phyloP scores from a whole-genome alignment of 2,329 filamentous ascomycete genomes.

The Bertia moriformis region DNA sequence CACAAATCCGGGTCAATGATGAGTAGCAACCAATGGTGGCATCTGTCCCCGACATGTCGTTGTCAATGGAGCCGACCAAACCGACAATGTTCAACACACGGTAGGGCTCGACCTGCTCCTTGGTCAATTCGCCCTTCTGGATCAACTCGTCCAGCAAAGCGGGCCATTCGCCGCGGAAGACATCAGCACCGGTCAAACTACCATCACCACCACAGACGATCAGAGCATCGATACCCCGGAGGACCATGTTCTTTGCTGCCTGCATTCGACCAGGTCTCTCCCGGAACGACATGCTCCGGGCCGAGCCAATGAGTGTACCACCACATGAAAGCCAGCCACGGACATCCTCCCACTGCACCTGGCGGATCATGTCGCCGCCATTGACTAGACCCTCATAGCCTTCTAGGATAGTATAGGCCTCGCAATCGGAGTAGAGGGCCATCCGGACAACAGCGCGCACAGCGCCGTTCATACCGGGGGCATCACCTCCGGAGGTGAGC shows the following conservation, averaged over 20 bases:
- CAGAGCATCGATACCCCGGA: constrained; percentile 52
- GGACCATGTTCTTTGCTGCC: constrained; percentile 54
- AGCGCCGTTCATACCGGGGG: constrained; percentile 57
- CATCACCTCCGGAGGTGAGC: constrained; percentile 57
- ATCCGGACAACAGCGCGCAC: constrained; percentile 55
- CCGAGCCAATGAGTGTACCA: constrained; percentile 55
- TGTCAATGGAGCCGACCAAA: constrained; percentile 92
- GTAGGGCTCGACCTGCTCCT: constrained; percentile 61
- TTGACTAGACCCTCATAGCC: constrained; percentile 56
- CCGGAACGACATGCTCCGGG: constrained; percentile 47
- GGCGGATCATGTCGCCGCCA: constrained; percentile 51
- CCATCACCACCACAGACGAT: constrained; percentile 59
- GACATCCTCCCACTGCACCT: constrained; percentile 56
- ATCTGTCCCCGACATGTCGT: constrained; percentile 92
- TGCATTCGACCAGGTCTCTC: constrained; percentile 44
- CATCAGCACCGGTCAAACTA: constrained; percentile 23
- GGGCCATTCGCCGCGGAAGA: constrained; percentile 60
- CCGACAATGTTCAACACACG: constrained; percentile 89
- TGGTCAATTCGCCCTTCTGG: constrained; percentile 52
- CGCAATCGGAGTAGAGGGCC: constrained; percentile 43
- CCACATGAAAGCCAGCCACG: constrained; percentile 53
- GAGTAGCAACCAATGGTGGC: constrained; percentile 96
- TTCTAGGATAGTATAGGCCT: constrained; percentile 42
- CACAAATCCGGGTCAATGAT: constrained; percentile 80
- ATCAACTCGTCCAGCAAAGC: constrained; percentile 76